Evolutionary conservation across 768 basidiomycete species (phyloP).

Genomic region (Psilocybe subaeruginosa): DNA sequence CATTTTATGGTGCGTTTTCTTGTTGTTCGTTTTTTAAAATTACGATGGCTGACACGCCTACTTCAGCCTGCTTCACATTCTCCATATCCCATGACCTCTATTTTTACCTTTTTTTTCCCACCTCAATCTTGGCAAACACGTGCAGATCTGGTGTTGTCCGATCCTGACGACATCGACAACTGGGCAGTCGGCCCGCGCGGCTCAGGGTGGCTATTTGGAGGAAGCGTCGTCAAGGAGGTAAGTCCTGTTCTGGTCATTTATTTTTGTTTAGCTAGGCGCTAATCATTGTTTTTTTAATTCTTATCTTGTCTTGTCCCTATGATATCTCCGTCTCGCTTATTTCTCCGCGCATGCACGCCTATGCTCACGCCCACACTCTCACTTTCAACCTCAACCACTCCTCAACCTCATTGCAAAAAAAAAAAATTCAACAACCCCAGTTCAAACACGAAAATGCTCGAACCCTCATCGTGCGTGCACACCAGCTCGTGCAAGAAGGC

Average conservation of each 20-base stretch:
- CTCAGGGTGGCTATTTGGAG: conserved; percentile 94
- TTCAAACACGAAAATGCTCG: conserved; percentile 94
- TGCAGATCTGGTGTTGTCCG: no score
- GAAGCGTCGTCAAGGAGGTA: conserved; percentile 83
- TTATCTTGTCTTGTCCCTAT: neutral
- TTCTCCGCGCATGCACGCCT: neutral
- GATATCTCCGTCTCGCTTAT: neutral
- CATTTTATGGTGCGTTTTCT: no score
- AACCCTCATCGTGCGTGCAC: conserved; percentile 88
- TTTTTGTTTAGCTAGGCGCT: neutral
- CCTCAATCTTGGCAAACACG: no score
- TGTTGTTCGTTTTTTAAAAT: no score
- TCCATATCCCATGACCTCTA: no score
- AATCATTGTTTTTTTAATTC: neutral
- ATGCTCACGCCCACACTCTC: neutral
- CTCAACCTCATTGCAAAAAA: neutral
- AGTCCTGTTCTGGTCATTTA: neutral
- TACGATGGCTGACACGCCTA: no score
- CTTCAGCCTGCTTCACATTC: no score
- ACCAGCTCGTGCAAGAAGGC: conserved; percentile 95
- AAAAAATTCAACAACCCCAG: conserved; percentile 34
- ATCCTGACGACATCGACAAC: no score
- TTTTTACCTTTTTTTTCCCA: no score
- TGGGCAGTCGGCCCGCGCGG: no score
- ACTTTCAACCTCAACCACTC: neutral